Percentiles rank a stretch among this genome's conserved stretches.
Conservation (phyloP, 768 basidiomycete genomes). For the Lactarius deliciosus region DNA sequence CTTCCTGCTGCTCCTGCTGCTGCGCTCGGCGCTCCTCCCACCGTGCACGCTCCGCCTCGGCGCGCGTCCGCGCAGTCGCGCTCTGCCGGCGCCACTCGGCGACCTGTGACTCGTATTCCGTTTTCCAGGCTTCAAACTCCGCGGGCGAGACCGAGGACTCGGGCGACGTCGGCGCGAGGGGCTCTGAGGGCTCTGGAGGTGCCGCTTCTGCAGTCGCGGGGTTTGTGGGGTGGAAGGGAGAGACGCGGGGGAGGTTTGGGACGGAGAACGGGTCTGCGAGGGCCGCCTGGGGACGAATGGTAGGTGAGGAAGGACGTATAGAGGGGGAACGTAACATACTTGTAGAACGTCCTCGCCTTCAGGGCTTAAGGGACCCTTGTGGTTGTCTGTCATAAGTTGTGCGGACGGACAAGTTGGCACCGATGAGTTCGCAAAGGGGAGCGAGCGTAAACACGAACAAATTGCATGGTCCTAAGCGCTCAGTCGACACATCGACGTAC, state of each 20-base stretch:
- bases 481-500: no score
- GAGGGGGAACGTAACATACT: not conserved
- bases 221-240: slow-evolving; percentile 13
- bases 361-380: slow-evolving; percentile 24
- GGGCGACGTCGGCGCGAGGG: slow-evolving; percentile 2
- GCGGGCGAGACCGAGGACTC: slow-evolving; percentile 26
- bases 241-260: slow-evolving; percentile 22
- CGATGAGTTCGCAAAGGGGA: not conserved
- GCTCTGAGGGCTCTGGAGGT: not conserved
- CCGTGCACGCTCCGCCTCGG: slow-evolving; percentile 66
- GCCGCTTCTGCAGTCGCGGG: slow-evolving; percentile 12
- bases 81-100: slow-evolving; percentile 70
- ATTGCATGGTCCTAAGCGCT: not conserved
- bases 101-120: slow-evolving; percentile 66
- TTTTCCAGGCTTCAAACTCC: slow-evolving; percentile 56
- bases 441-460: not conserved
- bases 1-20: slow-evolving; percentile 37
- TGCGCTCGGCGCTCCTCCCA: slow-evolving; percentile 68
- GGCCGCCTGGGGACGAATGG: slow-evolving; percentile 22
- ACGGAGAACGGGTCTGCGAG: slow-evolving; percentile 29
- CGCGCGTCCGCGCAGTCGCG: slow-evolving; percentile 69
- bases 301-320: not conserved
- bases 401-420: not conserved
- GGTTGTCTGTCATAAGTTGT: slow-evolving; percentile 14
- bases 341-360: slow-evolving; percentile 30